phyloP scores from a whole-genome alignment of 1,139 yeast genomes.

The Candida freyschussii region DNA sequence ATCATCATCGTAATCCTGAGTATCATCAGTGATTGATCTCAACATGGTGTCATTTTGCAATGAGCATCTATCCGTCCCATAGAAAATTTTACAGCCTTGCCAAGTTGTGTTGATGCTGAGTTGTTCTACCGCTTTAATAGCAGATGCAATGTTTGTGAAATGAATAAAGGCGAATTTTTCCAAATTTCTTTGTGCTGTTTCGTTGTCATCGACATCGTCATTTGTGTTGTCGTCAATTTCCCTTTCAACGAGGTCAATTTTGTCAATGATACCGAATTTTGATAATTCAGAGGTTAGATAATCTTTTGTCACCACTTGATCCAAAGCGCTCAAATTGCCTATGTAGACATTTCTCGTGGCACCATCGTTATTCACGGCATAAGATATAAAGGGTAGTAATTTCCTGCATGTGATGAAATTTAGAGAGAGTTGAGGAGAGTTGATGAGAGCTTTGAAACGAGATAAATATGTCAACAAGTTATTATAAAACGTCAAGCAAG shows the following conservation, averaged over 20 bases:
- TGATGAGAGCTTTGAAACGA: conserved; percentile 38
- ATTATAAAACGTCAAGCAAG: conserved; percentile 43
- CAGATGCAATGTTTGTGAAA: conserved; percentile 75
- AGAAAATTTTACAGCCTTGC: conserved; percentile 51
- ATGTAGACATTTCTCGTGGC: conserved; percentile 78
- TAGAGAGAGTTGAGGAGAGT: conserved; percentile 43
- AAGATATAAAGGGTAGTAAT: conserved; percentile 54
- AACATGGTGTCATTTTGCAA: conserved; percentile 19
- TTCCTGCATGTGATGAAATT: conserved; percentile 68
- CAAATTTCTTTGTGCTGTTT: no score
- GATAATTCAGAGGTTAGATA: conserved; percentile 58
- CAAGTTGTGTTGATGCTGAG: conserved; percentile 44
- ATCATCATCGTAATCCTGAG: conserved; percentile 11
- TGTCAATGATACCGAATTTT: conserved; percentile 36
- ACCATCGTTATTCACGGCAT: conserved; percentile 70
- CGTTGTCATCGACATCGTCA: conserved; percentile 9
- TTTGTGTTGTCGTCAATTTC: conserved; percentile 1
- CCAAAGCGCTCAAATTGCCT: conserved; percentile 47
- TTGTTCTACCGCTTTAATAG: conserved; percentile 73
- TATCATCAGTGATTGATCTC: conserved; percentile 19
- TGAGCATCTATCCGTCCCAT: conserved; percentile 72
- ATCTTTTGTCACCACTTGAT: conserved; percentile 31
- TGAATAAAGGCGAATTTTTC: conserved; percentile 72
- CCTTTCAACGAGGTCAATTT: conserved; percentile 31
- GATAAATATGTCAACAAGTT: conserved; percentile 38